phyloP scores from a whole-genome alignment of 1,284 basidiomycete species.

The Marasmius fiardii region DNA sequence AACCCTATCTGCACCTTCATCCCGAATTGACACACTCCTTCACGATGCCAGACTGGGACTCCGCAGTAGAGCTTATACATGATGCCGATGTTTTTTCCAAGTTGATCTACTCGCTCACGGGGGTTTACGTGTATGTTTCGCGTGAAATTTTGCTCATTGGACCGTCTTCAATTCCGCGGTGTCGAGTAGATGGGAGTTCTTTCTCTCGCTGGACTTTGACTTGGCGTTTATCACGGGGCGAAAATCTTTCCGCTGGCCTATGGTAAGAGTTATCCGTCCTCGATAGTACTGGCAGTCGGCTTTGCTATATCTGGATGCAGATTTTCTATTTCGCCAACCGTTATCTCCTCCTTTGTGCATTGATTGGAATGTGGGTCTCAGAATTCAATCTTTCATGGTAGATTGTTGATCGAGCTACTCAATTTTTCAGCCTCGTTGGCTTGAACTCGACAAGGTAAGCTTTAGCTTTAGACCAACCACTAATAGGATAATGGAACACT shows the following conservation, averaged over 20 bases:
- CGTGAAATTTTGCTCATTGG: slow-evolving; percentile 4
- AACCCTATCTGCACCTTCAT: too few relatives aligned
- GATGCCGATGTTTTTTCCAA: slow-evolving; percentile 47
- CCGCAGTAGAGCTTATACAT: slow-evolving; percentile 4
- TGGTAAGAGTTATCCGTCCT: slow-evolving; percentile 25
- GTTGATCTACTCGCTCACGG: slow-evolving; percentile 64
- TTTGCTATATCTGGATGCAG: slow-evolving; percentile 31
- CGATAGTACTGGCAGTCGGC: neutral
- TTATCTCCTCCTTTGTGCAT: slow-evolving; percentile 61
- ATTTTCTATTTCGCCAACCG: slow-evolving; percentile 71
- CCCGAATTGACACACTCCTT: neutral
- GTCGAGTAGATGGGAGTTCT: slow-evolving; percentile 53
- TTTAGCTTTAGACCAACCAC: neutral
- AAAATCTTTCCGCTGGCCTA: slow-evolving; percentile 43
- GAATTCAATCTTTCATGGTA: neutral
- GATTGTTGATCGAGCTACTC: neutral
- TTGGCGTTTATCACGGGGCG: slow-evolving; percentile 45
- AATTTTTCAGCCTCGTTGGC: slow-evolving; percentile 41
- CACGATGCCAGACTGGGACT: slow-evolving; percentile 15
- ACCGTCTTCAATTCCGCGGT: neutral
- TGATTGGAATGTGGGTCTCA: slow-evolving; percentile 61
- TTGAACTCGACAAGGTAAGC: slow-evolving; percentile 50
- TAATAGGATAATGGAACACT: neutral
- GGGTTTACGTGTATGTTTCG: slow-evolving; percentile 55
- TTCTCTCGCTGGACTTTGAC: slow-evolving; percentile 53